Conservation (phyloP, 1,284 basidiomycete species). For the Hymenochaete sp. region DNA sequence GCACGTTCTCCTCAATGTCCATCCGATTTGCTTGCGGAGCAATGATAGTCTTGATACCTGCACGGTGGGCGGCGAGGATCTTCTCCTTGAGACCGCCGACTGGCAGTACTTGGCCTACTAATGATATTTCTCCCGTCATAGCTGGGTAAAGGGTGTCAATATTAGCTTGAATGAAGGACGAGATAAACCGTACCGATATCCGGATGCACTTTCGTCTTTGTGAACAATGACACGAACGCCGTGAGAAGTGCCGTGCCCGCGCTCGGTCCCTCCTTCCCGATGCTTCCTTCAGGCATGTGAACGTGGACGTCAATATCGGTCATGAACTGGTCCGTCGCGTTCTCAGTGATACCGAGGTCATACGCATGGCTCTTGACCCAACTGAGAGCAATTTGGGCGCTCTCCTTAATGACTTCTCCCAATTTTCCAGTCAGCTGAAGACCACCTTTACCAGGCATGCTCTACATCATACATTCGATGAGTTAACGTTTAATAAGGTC, state of each 20-base stretch:
- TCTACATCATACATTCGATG: conserved; percentile 35
- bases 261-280: conserved; percentile 96
- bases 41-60: conserved; percentile 86
- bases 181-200: conserved; percentile 64
- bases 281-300: conserved; percentile 95
- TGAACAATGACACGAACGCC: conserved; percentile 88
- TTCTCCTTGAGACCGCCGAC: conserved; percentile 95
- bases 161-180: conserved; percentile 8
- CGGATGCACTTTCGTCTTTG: conserved; percentile 71
- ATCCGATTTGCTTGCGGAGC: conserved; percentile 82
- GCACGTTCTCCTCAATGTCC: conserved; percentile 94
- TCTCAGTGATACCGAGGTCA: conserved; percentile 77
- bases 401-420: conserved; percentile 95
- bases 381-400: conserved; percentile 86
- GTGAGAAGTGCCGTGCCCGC: conserved; percentile 91
- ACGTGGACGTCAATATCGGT: conserved; percentile 83
- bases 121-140: conserved; percentile 93
- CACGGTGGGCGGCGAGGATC: conserved; percentile 88
- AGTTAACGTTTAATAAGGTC: background rate
- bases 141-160: conserved; percentile 38
- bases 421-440: conserved; percentile 94
- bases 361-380: conserved; percentile 91
- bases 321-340: conserved; percentile 66
- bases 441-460: conserved; percentile 86
- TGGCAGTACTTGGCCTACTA: conserved; percentile 86